Percentiles rank a stretch among this genome's conserved stretches.
phyloP scores from a whole-genome alignment of 768 basidiomycete species.

The Gymnopilus dilepis region DNA sequence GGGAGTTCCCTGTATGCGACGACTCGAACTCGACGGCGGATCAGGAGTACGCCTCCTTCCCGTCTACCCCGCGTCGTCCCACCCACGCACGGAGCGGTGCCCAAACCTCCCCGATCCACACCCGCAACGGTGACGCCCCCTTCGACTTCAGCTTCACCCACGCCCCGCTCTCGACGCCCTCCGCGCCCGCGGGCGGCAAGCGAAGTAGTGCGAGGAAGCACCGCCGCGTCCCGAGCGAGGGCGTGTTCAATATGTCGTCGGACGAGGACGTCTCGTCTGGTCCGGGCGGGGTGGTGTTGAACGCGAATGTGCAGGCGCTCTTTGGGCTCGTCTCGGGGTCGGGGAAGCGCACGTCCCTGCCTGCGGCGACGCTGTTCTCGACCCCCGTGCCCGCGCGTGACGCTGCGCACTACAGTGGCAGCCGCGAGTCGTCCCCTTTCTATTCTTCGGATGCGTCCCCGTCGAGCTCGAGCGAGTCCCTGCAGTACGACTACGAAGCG shows the following conservation, averaged over 20 bases:
- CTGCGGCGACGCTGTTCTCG: slow-evolving; percentile 9
- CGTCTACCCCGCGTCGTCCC: slow-evolving; percentile 60
- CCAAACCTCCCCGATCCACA: slow-evolving; percentile 56
- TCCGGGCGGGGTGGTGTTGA: slow-evolving; percentile 33
- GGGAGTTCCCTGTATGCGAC: slow-evolving; percentile 73
- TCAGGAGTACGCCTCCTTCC: slow-evolving; percentile 38
- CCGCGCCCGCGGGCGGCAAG: slow-evolving; percentile 39
- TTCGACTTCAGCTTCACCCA: slow-evolving; percentile 51
- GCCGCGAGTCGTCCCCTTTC: slow-evolving; percentile 26
- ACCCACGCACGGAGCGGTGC: slow-evolving; percentile 39
- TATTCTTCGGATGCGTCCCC: slow-evolving; percentile 32
- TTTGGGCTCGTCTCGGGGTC: slow-evolving; percentile 32
- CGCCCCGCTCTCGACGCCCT: slow-evolving; percentile 27
- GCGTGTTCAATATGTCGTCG: slow-evolving; percentile 75
- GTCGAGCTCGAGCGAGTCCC: too few species aligned
- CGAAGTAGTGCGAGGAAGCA: slow-evolving; percentile 45
- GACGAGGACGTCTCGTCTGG: slow-evolving; percentile 63
- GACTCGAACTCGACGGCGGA: slow-evolving; percentile 61
- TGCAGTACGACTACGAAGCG: too few species aligned
- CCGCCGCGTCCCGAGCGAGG: slow-evolving; percentile 70
- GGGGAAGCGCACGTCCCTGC: slow-evolving; percentile 24
- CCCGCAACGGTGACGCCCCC: slow-evolving; percentile 26
- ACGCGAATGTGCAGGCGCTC: slow-evolving; percentile 29
- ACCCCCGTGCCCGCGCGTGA: slow-evolving; percentile 12
- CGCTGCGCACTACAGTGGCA: not conserved